Percentiles rank a stretch among this genome's conserved stretches.
phyloP scores from a whole-genome alignment of 1,284 basidiomycete genomes.

The Meripilus lineatus region DNA sequence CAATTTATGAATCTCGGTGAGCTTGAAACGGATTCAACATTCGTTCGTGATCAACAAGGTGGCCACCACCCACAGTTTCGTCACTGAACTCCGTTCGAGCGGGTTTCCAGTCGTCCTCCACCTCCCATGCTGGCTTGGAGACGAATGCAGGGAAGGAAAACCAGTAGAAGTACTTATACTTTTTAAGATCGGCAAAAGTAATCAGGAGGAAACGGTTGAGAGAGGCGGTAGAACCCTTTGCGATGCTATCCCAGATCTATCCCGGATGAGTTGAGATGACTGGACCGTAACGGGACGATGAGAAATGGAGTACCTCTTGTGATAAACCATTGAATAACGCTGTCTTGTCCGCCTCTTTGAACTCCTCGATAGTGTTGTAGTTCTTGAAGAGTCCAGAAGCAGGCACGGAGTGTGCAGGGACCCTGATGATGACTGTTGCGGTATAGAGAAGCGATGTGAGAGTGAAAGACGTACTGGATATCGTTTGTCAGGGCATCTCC shows the following conservation, averaged over 20 bases:
- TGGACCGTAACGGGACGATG: background rate
- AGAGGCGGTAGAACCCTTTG: conserved; percentile 42
- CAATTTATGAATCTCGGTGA: too few relatives aligned
- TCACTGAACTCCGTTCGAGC: conserved; percentile 35
- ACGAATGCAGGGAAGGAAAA: conserved; percentile 94
- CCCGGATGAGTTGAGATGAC: background rate
- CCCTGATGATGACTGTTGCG: too few relatives aligned
- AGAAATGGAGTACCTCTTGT: conserved; percentile 45
- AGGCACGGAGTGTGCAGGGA: conserved; percentile 36
- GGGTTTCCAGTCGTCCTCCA: conserved; percentile 50
- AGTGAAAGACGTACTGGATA: conserved; percentile 23
- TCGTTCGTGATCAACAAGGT: too few relatives aligned
- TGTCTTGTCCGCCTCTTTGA: conserved; percentile 87
- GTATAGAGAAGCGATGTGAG: too few relatives aligned
- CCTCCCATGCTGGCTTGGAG: conserved; percentile 84
- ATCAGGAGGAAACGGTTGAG: conserved; percentile 85
- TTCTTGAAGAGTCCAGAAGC: conserved; percentile 78
- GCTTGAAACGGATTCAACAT: background rate
- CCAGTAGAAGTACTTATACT: conserved; percentile 98
- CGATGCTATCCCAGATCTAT: conserved; percentile 64
- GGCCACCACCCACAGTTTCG: conserved; percentile 33
- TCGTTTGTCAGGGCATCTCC: conserved; percentile 51
- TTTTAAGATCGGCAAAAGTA: conserved; percentile 96
- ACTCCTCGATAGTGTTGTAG: conserved; percentile 96
- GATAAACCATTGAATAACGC: conserved; percentile 71